Base-by-base conservation (phyloP, 2,329 filamentous ascomycete species). In the Corinectria fuckeliana region DNA sequence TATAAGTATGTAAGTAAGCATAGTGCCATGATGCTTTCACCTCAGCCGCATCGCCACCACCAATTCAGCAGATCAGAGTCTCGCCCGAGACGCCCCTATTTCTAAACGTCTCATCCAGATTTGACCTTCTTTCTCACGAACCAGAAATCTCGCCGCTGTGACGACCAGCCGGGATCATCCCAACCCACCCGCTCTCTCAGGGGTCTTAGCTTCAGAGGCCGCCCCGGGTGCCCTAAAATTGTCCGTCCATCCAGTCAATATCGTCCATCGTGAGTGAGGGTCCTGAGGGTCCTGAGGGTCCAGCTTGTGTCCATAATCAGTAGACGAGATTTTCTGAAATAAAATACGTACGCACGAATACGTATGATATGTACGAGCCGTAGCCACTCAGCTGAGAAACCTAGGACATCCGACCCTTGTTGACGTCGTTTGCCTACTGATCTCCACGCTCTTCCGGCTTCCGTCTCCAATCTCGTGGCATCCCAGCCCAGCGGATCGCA, bases 91-190 rank as follows among this genome's bases (percentile, higher is more conserved):
- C 38, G 50, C 68, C 68, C 68, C 61, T 70, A 69, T 70, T 69
- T 48, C 60, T 25, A 58, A 50, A 53, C 56, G 56, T 62, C 60
- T 62, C 60, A 59, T 59, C 42, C 60, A 56, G 54, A 66, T 58
- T 61, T 65, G 61, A 60, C 61, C 65, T 64, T 66, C 67, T 53
- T 57, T 56, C 52, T 50, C 32, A 57, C 44, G 53, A 60, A 51
- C 50, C 53, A 50, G 49, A 63, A 58, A 60, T 57, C 45, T 60
- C 51, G 50, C 51, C 41, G 49, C 50, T 48, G 30, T 42, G 49
- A 53, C 54, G 47, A 25, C 26, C 42, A 62, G 38, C 68, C 56
- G 49, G 68, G 68, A 57, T 66, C 52, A 69, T 63, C 64, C 63
- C 56, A 69, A 67, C 67, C 65, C 63, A 57, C 63, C 64, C 64